Evolutionary conservation across 2,329 filamentous ascomycete species (phyloP).

Genomic region (Penicillium sp.): DNA sequence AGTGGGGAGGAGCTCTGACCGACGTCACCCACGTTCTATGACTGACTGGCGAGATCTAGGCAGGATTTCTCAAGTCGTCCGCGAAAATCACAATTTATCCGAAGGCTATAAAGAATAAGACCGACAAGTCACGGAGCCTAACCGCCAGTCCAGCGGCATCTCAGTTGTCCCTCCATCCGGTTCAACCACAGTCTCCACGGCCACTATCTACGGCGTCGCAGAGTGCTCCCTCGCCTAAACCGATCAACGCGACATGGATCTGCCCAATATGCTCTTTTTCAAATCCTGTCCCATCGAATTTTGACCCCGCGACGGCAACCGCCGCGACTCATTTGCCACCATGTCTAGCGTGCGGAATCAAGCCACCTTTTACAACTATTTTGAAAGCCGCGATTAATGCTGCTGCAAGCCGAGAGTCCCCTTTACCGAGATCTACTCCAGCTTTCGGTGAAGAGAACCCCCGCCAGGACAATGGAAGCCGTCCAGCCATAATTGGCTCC

Average conservation of each 20-base stretch:
- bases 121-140: conserved; percentile 49
- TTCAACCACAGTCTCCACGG: conserved; percentile 28
- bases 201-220: conserved; percentile 30
- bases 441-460: conserved; percentile 1
- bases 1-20: conserved; percentile 44
- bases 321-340: conserved; percentile 74
- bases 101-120: conserved; percentile 65
- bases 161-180: conserved; percentile 32
- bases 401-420: conserved; percentile 48
- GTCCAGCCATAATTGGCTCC: conserved; percentile 1
- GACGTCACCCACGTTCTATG: neutral
- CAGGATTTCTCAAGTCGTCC: conserved; percentile 90
- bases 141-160: conserved; percentile 35
- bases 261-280: conserved; percentile 95
- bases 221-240: conserved; percentile 33
- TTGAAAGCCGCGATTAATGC: conserved; percentile 80
- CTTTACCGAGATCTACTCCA: conserved; percentile 8
- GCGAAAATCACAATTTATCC: conserved; percentile 85
- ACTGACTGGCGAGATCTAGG: conserved; percentile 44
- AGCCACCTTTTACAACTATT: conserved; percentile 73
- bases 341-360: conserved; percentile 90
- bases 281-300: conserved; percentile 87
- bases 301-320: conserved; percentile 76
- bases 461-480: conserved; percentile 4
- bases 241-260: conserved; percentile 71